Base-by-base conservation (phyloP, 768 basidiomycete species). In the Tricholoma flavovirens region DNA sequence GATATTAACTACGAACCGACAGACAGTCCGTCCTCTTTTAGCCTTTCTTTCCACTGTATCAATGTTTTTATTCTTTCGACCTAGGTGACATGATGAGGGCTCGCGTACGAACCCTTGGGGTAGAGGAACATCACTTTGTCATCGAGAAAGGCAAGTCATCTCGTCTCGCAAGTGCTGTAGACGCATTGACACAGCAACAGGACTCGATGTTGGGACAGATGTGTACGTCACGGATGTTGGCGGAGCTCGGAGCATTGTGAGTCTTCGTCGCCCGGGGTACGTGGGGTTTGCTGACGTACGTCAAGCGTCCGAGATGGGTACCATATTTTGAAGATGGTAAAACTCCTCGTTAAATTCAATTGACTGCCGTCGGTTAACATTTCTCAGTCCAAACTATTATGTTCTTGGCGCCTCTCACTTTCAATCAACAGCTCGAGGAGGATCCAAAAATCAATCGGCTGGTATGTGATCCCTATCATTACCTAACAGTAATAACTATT, bases 401-500 rank as follows among this genome's bases (percentile, higher is more conserved):
- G 35, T 91, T 92, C 69, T 77, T 92, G n/a, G 90, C 87, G 0
- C 89, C 89, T 0, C 77, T 91, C 1, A 76, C 83, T 0, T 88
- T 90, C 65, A 84, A 91, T 62, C 82, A 87, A 61, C 77, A 79
- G 38, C 82, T 92, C 5, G 83, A 88, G 21, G 89, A 91, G 64
- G 79, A 89, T 62, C 69, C 73, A 4, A 74, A 73, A 45, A 73
- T 88, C 1, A 91, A 90, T 63, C 75, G 88, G 21, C 72, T 90
- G 40, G 84, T 83, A 54, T 22, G 77, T 42, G 5, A n/a, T n/a
- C 17, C 56, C 55, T 29, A 10, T 17, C 29, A 29, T 51, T 29
- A 19, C n/a, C n/a, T n/a, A n/a, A n/a, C n/a, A n/a, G n/a, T n/a
- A n/a, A n/a, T n/a, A n/a, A n/a, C n/a, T n/a, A n/a, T n/a, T 46